A percentile compares a stretch with the other conserved stretches of the same genome.
phyloP scores from a whole-genome alignment of 2,329 filamentous ascomycete species.

The Biscogniauxia sp. region DNA sequence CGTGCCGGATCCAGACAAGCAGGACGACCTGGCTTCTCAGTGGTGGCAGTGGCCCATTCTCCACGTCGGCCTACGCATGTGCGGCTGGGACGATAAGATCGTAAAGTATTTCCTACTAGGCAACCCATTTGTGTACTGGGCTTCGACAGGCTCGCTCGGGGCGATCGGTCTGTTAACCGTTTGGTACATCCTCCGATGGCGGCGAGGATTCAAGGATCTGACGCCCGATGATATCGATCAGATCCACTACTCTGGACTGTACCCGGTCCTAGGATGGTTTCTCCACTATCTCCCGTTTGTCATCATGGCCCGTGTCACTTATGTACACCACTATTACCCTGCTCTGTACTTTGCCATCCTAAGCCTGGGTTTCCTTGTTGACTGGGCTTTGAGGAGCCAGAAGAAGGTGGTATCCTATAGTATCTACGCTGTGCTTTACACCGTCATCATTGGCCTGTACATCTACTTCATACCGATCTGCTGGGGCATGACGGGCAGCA shows the following conservation, averaged over 20 bases:
- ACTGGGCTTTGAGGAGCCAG: conserved; percentile 74
- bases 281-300: conserved; percentile 95
- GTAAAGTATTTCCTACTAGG: conserved; percentile 98
- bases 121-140: conserved; percentile 96
- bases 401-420: conserved; percentile 61
- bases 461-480: conserved; percentile 89
- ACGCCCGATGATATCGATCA: conserved; percentile 79
- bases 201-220: conserved; percentile 87
- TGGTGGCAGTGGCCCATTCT: conserved; percentile 99
- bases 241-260: conserved; percentile 90
- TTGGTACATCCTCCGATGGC: conserved; percentile 93
- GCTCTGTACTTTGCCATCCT: conserved; percentile 97
- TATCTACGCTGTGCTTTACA: conserved; percentile 74
- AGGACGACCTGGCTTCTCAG: conserved; percentile 92
- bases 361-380: conserved; percentile 79
- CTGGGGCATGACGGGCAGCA: conserved; percentile 89
- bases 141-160: conserved; percentile 75
- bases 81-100: conserved; percentile 91
- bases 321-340: conserved; percentile 99
- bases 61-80: conserved; percentile 95
- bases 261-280: conserved; percentile 91
- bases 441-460: conserved; percentile 75
- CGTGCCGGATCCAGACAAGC: conserved; percentile 96
- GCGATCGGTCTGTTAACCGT: conserved; percentile 68
- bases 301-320: conserved; percentile 97